Conservation (phyloP, 805 yeast species). For the Saccharomycopsis sp. region DNA sequence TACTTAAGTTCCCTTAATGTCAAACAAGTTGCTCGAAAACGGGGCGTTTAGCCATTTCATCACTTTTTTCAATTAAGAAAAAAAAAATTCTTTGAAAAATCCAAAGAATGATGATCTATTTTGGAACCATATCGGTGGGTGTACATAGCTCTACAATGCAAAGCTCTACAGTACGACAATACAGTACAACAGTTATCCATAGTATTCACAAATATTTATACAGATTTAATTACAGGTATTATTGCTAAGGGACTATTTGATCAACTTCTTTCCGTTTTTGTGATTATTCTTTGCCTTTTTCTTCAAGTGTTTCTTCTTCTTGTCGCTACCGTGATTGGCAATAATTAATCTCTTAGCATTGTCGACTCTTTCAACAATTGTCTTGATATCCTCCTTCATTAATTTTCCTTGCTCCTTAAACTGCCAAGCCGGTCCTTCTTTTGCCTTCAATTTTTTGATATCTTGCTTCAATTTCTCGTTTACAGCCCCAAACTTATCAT, state of each 20-base stretch:
- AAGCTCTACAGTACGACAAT: too few species aligned
- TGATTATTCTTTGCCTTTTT: neutral
- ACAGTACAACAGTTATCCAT: too few species aligned
- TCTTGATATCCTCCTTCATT: constrained; percentile 17
- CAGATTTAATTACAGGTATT: neutral
- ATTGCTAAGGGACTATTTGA: neutral
- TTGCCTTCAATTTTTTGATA: constrained; percentile 8
- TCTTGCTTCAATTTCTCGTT: constrained; percentile 29
- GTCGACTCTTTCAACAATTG: neutral
- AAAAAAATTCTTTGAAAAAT: too few species aligned
- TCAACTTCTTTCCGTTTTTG: neutral
- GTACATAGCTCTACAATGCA: too few species aligned
- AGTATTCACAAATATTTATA: too few species aligned
- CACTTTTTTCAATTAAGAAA: too few species aligned
- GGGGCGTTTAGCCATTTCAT: too few species aligned
- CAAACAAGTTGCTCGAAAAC: too few species aligned
- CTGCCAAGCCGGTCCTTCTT: constrained; percentile 18
- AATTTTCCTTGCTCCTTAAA: constrained; percentile 19
- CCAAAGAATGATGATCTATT: too few species aligned
- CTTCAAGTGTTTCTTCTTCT: neutral
- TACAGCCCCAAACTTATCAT: constrained; percentile 47
- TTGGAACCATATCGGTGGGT: too few species aligned
- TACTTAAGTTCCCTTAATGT: too few species aligned
- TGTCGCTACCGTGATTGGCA: neutral
- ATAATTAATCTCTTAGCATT: neutral